Evolutionary conservation across 2,329 filamentous ascomycete genomes (phyloP), one percentile per base, ranked within the genome.

Genomic region (Thyridium curvatum): DNA sequence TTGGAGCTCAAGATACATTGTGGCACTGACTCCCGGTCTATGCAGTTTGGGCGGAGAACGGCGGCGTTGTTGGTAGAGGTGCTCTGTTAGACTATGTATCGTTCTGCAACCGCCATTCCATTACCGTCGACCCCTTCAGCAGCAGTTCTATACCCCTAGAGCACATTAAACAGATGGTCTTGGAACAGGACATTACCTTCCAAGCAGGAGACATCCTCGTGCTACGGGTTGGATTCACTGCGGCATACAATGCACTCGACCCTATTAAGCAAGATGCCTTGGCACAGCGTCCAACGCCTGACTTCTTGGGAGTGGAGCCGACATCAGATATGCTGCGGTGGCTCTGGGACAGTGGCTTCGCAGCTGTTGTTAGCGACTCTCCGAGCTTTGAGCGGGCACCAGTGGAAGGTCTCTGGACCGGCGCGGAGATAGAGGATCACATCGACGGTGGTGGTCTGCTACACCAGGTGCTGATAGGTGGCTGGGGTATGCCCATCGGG

Each of bases 401-500:
- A 4, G 17, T n/a, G 1, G 9, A 18, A 10, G 21, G 18, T 8
- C 4, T 8, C 13, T 42, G 33, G 2, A 52, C 65, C 7, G 52
- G 56, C 3, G 59, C 59, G 2, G 32, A 43, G 15, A 52, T 52
- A 10, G 58, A 47, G 36, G 47, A 45, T 12, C 26, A 41, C 32
- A 41, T 48, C 34, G 40, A n/a, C n/a, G n/a, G n/a, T n/a, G n/a
- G n/a, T n/a, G n/a, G n/a, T n/a, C n/a, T n/a, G 15, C 43, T 60
- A 43, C 64, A 66, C 46, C 52, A 66, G 46, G 70, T 61, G 58
- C 44, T 69, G 12, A 51, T 72, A 1, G 67, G 63, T 0, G 68
- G 69, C 1, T 76, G 71, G 70, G 71, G 72, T 0, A 59, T 71
- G 58, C 66, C 69, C 1, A 68, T 72, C 30, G 69, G 69, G 0